Conservation (phyloP, 2,329 filamentous ascomycete genomes). For the Waltergamsia citrina region DNA sequence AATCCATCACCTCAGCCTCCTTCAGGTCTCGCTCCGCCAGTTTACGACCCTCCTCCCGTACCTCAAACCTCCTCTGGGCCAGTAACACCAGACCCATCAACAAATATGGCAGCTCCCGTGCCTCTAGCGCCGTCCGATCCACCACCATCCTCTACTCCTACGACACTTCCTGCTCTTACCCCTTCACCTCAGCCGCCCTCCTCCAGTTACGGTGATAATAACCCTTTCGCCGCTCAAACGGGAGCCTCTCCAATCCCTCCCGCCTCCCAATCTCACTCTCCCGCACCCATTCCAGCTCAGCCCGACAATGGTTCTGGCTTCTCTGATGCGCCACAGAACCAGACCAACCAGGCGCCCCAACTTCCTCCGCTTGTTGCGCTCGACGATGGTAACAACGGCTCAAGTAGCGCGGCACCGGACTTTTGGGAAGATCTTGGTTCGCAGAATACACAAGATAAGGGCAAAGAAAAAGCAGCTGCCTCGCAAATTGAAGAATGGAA, state of each 20-base stretch:
- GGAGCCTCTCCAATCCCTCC: not conserved
- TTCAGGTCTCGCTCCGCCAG: too few species aligned
- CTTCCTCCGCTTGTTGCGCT: slow-evolving; percentile 11
- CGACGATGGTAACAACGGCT: slow-evolving; percentile 15
- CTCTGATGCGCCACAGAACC: slow-evolving; percentile 24
- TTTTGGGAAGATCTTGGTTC: slow-evolving; percentile 39
- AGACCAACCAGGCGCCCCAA: slow-evolving; percentile 11
- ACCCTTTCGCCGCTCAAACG: not conserved
- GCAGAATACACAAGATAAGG: slow-evolving; percentile 20
- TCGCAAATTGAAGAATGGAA: slow-evolving; percentile 36
- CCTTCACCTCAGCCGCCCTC: not conserved
- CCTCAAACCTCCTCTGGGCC: not conserved
- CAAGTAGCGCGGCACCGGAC: slow-evolving; percentile 27
- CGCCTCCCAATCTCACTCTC: slow-evolving; percentile 9
- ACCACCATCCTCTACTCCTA: not conserved
- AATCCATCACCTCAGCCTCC: not conserved
- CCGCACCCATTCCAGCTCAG: slow-evolving; percentile 19
- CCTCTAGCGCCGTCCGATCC: not conserved
- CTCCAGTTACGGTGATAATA: not conserved
- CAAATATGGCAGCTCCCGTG: not conserved
- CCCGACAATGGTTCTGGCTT: slow-evolving; percentile 23
- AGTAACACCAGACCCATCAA: not conserved
- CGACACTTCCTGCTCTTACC: not conserved
- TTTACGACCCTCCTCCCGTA: too few species aligned
- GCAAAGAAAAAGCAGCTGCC: slow-evolving; percentile 24